Evolutionary conservation across 495 filamentous ascomycete genomes (phyloP).

Genomic region (Pyronema domesticum): DNA sequence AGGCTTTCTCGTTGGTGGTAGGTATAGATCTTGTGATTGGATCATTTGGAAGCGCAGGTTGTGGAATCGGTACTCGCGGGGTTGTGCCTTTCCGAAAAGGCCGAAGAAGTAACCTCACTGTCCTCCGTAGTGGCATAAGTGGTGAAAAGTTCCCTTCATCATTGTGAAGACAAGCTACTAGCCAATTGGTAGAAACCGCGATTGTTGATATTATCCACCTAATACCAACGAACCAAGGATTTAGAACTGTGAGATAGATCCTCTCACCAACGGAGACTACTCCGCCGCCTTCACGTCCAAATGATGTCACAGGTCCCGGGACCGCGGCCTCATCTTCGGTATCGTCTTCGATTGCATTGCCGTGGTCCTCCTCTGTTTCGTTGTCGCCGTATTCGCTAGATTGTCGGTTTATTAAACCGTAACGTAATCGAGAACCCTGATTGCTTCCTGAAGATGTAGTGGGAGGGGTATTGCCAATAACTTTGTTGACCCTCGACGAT

Average conservation of each 20-base stretch:
- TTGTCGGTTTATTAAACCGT: too few species aligned
- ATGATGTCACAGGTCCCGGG: neutral
- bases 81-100: neutral
- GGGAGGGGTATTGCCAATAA: constrained; percentile 42
- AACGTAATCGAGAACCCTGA: neutral
- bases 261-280: constrained; percentile 7
- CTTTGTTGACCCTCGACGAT: constrained; percentile 51
- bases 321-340: neutral
- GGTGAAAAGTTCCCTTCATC: constrained; percentile 58
- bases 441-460: constrained; percentile 18
- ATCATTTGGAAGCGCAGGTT: neutral
- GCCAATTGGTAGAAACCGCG: constrained; percentile 57
- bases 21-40: neutral
- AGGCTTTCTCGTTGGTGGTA: neutral
- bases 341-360: neutral
- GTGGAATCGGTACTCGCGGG: neutral
- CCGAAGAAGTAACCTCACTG: neutral
- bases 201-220: constrained; percentile 62
- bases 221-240: constrained; percentile 26
- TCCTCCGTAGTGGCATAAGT: constrained; percentile 4
- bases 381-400: neutral
- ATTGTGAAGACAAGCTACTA: constrained; percentile 64
- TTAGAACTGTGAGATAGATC: constrained; percentile 15
- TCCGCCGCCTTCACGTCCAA: neutral
- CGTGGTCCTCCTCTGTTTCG: neutral